Base-by-base conservation (phyloP, 225 moss, liverwort and hornwort species). In the Neckera pumila region DNA sequence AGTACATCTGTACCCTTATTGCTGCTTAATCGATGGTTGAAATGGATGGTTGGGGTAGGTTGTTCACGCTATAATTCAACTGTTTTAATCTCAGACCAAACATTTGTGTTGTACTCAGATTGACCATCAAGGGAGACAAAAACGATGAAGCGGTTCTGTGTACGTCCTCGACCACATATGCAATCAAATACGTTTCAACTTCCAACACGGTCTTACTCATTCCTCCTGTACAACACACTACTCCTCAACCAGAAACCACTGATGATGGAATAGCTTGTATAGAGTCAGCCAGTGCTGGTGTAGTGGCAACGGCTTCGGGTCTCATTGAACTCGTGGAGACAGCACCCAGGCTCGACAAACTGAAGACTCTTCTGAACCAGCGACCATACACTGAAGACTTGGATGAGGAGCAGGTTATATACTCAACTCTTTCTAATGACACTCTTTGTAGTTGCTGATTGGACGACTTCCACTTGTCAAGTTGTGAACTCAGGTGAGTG, bases 171-270 rank as follows among this genome's bases (percentile, higher is more conserved):
- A 94, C 95, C 82, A 96, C 98, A 20, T 99, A 93, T 83, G 96
- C 97, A 34, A 89, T 99, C 84, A 99, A 99, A 91, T 96, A 94
- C 84, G 98, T 98, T 64, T 97, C 96, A 67, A 99, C 97, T 59
- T 99, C 98, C 65, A 99, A 99, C 85, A 96, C 97, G 17, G 96
- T 99, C 56, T 93, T 97, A 61, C 95, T 99, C 78, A 90, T 99
- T 76, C 93, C 96, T 69, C 95, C 98, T 45, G 80, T 75, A 69
- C 89, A 86, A 49, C 65, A 45, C 45, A 53, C 65, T 19, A 80
- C 85, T 61, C 75, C 82, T 45, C 80, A 84, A 88, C 33, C 60
- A 56, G 82, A 81, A 74, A 76, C 74, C 11, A 74, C 53, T 51
- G 77, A 77, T 3, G 77, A 60, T 74, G 89, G 64, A 15, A 70